Evolutionary conservation across 1,139 yeast species (phyloP).

Genomic region (Yamadazyma trypodendri): DNA sequence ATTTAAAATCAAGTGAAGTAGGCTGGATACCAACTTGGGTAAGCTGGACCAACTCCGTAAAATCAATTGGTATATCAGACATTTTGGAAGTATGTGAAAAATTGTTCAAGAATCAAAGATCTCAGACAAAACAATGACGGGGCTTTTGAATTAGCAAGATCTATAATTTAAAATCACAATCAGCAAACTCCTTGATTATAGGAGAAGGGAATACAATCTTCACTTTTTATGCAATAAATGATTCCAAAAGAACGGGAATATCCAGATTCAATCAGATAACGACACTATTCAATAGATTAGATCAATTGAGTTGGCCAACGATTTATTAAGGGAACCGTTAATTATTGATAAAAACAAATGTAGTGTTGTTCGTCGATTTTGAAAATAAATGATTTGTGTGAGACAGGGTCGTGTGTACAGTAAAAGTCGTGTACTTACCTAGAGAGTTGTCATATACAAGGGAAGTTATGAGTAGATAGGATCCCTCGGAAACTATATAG

Average conservation of each 20-base stretch:
- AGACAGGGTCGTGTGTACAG: neutral
- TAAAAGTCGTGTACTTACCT: conserved; percentile 1
- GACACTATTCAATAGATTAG: neutral
- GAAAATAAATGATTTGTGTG: conserved; percentile 3
- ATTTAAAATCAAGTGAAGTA: conserved; percentile 82
- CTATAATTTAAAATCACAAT: no score
- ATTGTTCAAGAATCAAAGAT: neutral
- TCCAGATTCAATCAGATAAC: neutral
- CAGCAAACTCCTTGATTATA: no score
- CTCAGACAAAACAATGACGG: neutral
- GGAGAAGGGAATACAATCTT: no score
- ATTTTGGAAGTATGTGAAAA: conserved; percentile 1
- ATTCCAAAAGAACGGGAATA: neutral
- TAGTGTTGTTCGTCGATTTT: conserved; percentile 2
- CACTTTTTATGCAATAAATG: no score
- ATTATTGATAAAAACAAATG: conserved; percentile 1
- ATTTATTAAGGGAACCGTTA: neutral
- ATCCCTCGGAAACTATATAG: no score
- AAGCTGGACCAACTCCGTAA: conserved; percentile 90
- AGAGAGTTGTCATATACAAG: no score
- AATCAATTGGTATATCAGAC: conserved; percentile 85
- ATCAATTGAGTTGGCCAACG: neutral
- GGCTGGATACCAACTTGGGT: conserved; percentile 81
- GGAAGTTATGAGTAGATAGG: no score
- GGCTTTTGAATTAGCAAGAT: no score